Conservation (phyloP, 148 eudicot species). For the Arbutus unedo region DNA sequence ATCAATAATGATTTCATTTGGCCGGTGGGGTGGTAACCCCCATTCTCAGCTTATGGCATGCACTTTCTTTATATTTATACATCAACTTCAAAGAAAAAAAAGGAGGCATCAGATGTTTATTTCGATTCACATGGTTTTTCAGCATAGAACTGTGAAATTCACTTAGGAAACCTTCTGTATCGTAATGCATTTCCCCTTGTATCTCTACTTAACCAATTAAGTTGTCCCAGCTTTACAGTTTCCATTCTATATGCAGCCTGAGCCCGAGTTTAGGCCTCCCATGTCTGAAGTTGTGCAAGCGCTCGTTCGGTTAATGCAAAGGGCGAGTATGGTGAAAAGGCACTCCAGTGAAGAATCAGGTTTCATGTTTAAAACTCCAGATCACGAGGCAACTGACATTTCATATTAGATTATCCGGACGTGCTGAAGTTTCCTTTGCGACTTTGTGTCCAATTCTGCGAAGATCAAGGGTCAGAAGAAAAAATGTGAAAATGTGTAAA, state of each 20-base stretch:
- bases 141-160: not conserved
- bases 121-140: not conserved
- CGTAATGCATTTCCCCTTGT: not conserved
- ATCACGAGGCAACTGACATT: conserved; percentile 66
- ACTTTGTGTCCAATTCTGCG: conserved; percentile 21
- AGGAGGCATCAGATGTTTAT: not conserved
- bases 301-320: conserved; percentile 83
- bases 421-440: conserved; percentile 9
- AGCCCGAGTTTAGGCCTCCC: conserved; percentile 96
- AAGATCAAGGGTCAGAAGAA: not conserved
- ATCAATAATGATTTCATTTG: not conserved
- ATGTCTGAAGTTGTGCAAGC: conserved; percentile 99
- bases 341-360: conserved; percentile 75
- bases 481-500: not conserved
- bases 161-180: not conserved
- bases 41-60: not conserved
- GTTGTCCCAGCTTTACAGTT: not conserved
- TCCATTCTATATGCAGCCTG: conserved; percentile 50
- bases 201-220: not conserved
- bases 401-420: conserved; percentile 32
- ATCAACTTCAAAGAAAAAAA: not conserved
- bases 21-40: not conserved
- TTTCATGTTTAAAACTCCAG: conserved; percentile 75
- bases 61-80: not conserved
- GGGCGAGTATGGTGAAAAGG: conserved; percentile 79